Evolutionary conservation across 129 eudicot genomes (phyloP).

Genomic region (Ambrosia artemisiifolia): DNA sequence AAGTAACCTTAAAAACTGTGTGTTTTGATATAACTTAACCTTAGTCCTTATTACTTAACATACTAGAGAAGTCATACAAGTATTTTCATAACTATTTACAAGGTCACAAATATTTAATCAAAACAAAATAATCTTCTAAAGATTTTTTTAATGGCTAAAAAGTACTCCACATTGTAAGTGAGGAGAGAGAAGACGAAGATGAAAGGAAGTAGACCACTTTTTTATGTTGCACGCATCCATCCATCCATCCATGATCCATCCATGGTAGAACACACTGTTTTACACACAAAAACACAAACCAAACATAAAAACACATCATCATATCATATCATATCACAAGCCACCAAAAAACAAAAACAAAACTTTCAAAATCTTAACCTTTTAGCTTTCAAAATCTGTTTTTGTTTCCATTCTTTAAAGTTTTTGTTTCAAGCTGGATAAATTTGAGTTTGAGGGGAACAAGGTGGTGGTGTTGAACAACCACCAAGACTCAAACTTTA

Average conservation of each 20-base stretch:
- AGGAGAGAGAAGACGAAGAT: slow-evolving; percentile 8
- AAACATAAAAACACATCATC: slow-evolving; percentile 26
- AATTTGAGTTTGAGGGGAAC: slow-evolving; percentile 81
- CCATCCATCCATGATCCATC: slow-evolving; percentile 14
- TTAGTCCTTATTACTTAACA: no score
- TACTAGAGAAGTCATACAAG: no score
- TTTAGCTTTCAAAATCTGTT: not conserved
- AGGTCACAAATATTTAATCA: no score
- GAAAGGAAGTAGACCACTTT: slow-evolving; percentile 56
- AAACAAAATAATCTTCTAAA: no score
- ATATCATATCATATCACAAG: slow-evolving; percentile 8
- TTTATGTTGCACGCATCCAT: slow-evolving; percentile 78
- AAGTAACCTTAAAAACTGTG: no score
- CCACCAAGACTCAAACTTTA: slow-evolving; percentile 3
- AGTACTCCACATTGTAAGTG: no score
- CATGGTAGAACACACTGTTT: slow-evolving; percentile 15
- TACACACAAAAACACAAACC: slow-evolving; percentile 23
- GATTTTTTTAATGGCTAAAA: no score
- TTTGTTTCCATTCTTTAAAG: no score
- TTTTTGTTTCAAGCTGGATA: slow-evolving; percentile 11
- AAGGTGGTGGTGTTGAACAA: slow-evolving; percentile 49
- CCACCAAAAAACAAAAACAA: not conserved
- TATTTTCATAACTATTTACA: no score
- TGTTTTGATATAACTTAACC: no score
- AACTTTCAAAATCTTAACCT: not conserved